A percentile compares a stretch with the other conserved stretches of the same genome.
phyloP scores from a whole-genome alignment of 768 basidiomycete genomes.

The Lactifluus rugatus region DNA sequence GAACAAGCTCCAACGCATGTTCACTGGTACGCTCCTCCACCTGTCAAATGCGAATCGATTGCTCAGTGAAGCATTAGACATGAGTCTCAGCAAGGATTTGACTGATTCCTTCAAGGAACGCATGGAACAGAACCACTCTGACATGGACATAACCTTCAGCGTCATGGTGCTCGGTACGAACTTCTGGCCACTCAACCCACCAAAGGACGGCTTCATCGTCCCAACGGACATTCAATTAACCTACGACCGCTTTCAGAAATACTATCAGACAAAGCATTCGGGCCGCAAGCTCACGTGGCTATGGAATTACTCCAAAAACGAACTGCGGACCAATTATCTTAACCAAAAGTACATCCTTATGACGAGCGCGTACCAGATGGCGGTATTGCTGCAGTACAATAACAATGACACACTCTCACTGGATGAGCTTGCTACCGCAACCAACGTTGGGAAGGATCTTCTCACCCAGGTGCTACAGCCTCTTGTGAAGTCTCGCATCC shows the following conservation, averaged over 20 bases:
- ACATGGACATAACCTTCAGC: slow-evolving; percentile 83
- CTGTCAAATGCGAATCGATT: background rate
- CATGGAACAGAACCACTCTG: slow-evolving; percentile 78
- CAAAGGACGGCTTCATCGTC: slow-evolving; percentile 77
- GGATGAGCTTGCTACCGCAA: slow-evolving; percentile 70
- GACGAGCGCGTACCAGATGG: slow-evolving; percentile 92
- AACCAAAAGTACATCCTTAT: slow-evolving; percentile 94
- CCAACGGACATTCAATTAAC: slow-evolving; percentile 80
- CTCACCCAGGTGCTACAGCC: slow-evolving; percentile 56
- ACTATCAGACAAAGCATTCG: slow-evolving; percentile 89
- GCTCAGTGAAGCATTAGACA: slow-evolving; percentile 43
- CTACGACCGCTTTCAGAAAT: slow-evolving; percentile 85
- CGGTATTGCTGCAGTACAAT: slow-evolving; percentile 92
- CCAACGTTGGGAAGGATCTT: slow-evolving; percentile 71
- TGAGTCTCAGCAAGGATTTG: slow-evolving; percentile 90
- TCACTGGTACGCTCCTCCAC: slow-evolving; percentile 57
- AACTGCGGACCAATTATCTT: slow-evolving; percentile 86
- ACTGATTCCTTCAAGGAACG: slow-evolving; percentile 92
- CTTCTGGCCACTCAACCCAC: slow-evolving; percentile 89
- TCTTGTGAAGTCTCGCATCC: slow-evolving; percentile 73
- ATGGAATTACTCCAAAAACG: slow-evolving; percentile 98
- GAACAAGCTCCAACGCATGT: slow-evolving; percentile 93
- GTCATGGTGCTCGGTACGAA: slow-evolving; percentile 93
- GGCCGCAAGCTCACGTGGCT: slow-evolving; percentile 96
- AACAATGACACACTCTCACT: slow-evolving; percentile 76